phyloP scores from a whole-genome alignment of 495 filamentous ascomycete genomes.

The Hypoxylon lienhwacheense region DNA sequence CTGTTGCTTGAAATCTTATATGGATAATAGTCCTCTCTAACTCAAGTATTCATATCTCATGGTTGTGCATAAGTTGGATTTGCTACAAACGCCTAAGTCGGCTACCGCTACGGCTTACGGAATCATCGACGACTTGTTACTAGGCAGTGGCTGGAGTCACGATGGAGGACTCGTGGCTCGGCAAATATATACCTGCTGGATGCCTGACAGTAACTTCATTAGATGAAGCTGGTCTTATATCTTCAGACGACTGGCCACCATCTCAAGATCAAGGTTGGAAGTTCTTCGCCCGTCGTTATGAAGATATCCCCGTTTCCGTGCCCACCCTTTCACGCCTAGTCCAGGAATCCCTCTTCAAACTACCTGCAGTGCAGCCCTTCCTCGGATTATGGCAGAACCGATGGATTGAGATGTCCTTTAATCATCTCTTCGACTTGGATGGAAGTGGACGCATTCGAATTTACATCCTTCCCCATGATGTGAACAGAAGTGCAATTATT shows the following conservation, averaged over 20 bases:
- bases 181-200: constrained; percentile 43
- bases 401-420: constrained; percentile 52
- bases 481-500: constrained; percentile 52
- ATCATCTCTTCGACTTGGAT: constrained; percentile 5
- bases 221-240: neutral
- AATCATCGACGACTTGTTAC: neutral
- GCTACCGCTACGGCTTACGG: neutral
- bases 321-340: constrained; percentile 25
- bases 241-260: constrained; percentile 6
- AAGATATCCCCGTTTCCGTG: constrained; percentile 3
- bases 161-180: constrained; percentile 17
- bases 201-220: constrained; percentile 39
- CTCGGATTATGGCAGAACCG: constrained; percentile 32
- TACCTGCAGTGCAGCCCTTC: constrained; percentile 32
- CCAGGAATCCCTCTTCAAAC: constrained; percentile 40
- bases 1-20: neutral
- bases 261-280: constrained; percentile 21
- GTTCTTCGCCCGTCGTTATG: constrained; percentile 26
- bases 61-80: neutral
- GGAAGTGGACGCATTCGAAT: constrained; percentile 53
- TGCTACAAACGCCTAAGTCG: too few species aligned
- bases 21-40: too few species aligned
- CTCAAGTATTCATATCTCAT: neutral
- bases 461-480: constrained; percentile 69
- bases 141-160: neutral